Evolutionary conservation across 768 basidiomycete species (phyloP).

Genomic region (Tylopilus plumbeoviolaceoides): DNA sequence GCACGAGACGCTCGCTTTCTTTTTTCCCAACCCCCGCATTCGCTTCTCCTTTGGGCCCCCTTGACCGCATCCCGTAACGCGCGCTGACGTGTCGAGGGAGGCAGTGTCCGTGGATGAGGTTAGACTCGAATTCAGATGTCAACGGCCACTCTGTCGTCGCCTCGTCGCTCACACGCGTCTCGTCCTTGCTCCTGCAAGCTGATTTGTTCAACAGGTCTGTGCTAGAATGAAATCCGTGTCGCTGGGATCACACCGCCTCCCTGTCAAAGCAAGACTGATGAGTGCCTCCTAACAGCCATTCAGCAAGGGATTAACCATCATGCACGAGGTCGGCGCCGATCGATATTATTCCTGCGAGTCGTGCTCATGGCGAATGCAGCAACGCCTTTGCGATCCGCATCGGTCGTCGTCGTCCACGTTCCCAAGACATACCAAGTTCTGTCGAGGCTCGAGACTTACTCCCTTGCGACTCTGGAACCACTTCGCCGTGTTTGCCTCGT

Average conservation of each 20-base stretch:
- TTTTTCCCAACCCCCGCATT: background rate
- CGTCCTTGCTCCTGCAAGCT: background rate
- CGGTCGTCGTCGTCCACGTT: constrained; percentile 2
- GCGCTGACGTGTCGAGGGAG: constrained; percentile 8
- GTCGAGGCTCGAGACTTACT: background rate
- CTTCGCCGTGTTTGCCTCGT: background rate
- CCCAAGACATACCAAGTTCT: background rate
- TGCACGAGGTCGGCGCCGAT: constrained; percentile 16
- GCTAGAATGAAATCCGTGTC: constrained; percentile 17
- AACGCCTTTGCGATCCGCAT: background rate
- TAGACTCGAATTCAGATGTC: constrained; percentile 9
- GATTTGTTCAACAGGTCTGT: constrained; percentile 4
- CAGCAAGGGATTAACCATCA: constrained; percentile 25
- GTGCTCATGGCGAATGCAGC: constrained; percentile 5
- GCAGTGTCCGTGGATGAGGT: constrained; percentile 7
- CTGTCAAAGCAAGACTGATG: background rate
- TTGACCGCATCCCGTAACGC: constrained; percentile 1
- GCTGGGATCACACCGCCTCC: constrained; percentile 10
- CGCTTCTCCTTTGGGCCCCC: background rate
- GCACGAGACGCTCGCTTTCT: constrained; percentile 5
- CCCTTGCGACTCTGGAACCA: background rate
- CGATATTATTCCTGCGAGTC: constrained; percentile 10
- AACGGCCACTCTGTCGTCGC: constrained; percentile 1
- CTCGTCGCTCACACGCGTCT: constrained; percentile 27
- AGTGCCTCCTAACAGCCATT: background rate